These are phyloP conservation scores for Chaetomium fimeti DNA, from an alignment of 495 filamentous ascomycete genomes.

Conservation along the genomic window DNA sequence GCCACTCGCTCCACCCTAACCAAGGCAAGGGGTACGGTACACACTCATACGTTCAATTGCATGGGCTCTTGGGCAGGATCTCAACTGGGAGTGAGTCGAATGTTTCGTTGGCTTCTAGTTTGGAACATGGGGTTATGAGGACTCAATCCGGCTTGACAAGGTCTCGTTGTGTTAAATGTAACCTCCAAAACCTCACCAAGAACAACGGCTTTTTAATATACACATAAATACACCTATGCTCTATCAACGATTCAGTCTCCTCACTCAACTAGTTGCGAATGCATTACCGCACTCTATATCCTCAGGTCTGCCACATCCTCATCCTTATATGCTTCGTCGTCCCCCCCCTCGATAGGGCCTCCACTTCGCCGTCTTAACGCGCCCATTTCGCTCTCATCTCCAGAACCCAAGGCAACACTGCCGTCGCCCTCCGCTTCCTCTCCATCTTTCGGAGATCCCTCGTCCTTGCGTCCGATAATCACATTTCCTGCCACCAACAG, in stretches of 20 bases:
- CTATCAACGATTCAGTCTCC: too few species aligned
- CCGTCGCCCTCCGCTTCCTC: slow-evolving; percentile 3
- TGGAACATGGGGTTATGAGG: too few species aligned
- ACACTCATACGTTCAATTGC: too few species aligned
- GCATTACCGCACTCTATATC: not conserved
- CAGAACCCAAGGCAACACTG: not conserved
- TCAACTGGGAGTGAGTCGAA: too few species aligned
- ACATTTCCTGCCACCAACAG: slow-evolving; percentile 88
- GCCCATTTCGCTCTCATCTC: not conserved
- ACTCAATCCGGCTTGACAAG: too few species aligned
- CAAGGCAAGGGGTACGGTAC: not conserved
- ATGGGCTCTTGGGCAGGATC: too few species aligned
- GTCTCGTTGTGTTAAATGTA: too few species aligned
- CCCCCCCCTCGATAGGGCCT: not conserved
- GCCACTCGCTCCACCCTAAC: not conserved
- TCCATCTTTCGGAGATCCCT: slow-evolving; percentile 30
- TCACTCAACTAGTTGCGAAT: too few species aligned
- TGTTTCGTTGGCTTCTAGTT: too few species aligned
- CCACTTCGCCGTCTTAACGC: not conserved
- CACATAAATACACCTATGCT: too few species aligned
- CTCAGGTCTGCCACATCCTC: slow-evolving; percentile 26
- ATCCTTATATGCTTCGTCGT: slow-evolving; percentile 16
- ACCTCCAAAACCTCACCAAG: too few species aligned
- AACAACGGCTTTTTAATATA: too few species aligned
- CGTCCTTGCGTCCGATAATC: slow-evolving; percentile 80